Conservation (phyloP, 768 basidiomycete genomes). For the Suillus lakei region DNA sequence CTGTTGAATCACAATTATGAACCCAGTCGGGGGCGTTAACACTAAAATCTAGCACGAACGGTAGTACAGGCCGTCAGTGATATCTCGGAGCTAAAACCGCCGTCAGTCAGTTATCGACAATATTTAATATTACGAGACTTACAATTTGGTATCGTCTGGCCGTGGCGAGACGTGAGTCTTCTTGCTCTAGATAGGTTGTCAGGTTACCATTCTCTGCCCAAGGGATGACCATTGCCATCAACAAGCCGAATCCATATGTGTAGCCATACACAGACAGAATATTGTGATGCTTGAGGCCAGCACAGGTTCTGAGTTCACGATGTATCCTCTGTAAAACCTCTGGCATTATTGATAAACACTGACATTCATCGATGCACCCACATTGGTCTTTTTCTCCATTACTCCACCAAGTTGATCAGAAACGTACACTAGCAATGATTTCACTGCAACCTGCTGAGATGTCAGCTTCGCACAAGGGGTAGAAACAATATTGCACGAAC, state of each 20-base stretch:
- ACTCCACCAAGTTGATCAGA: not conserved
- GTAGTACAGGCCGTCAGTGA: not conserved
- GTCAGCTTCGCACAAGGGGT: not conserved
- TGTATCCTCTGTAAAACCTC: slow-evolving; percentile 19
- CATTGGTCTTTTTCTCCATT: slow-evolving; percentile 1
- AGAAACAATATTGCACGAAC: not conserved
- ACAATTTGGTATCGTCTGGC: slow-evolving; percentile 22
- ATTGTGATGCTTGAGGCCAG: slow-evolving; percentile 22
- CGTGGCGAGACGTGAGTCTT: slow-evolving; percentile 7
- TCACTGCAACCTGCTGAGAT: slow-evolving; percentile 1
- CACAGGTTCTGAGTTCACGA: slow-evolving; percentile 27
- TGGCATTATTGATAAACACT: not conserved
- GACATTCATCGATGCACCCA: not conserved
- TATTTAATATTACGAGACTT: not conserved
- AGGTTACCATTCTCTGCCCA: slow-evolving; percentile 23
- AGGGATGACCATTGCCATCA: slow-evolving; percentile 25
- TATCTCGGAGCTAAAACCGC: not conserved
- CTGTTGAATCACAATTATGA: not conserved
- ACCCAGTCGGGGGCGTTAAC: not conserved
- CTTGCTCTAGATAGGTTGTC: slow-evolving; percentile 18
- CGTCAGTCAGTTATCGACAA: not conserved
- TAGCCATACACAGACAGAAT: slow-evolving; percentile 24
- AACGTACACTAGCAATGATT: slow-evolving; percentile 1
- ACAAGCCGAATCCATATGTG: slow-evolving; percentile 24
- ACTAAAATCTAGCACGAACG: not conserved